Percentiles rank a stretch among this genome's conserved stretches.
phyloP scores from a whole-genome alignment of 2,329 filamentous ascomycete genomes.

The Pseudogymnoascus sp. region DNA sequence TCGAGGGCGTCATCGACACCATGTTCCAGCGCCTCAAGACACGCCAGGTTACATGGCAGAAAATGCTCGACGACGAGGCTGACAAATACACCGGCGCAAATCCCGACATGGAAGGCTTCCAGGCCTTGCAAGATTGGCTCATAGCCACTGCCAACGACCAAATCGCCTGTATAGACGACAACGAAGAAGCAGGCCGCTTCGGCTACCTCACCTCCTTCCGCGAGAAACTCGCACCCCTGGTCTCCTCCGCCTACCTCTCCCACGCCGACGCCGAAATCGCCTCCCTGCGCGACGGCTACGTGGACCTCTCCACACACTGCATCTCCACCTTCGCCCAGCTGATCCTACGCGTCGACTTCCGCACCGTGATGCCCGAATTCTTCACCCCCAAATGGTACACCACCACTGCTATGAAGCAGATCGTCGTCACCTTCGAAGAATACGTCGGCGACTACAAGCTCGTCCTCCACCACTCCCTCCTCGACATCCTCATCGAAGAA shows the following conservation, averaged over 20 bases:
- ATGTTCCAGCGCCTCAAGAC: conserved; percentile 83
- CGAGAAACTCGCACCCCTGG: conserved; percentile 70
- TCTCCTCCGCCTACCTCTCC: conserved; percentile 72
- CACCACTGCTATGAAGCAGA: conserved; percentile 80
- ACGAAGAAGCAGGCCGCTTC: conserved; percentile 62
- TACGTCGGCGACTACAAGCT: conserved; percentile 82
- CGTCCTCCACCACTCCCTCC: conserved; percentile 76
- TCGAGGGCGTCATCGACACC: conserved; percentile 89
- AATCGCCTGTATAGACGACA: conserved; percentile 95
- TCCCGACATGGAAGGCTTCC: conserved; percentile 56
- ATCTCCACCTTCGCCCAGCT: conserved; percentile 78
- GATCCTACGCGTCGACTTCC: conserved; percentile 87
- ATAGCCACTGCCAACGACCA: conserved; percentile 97
- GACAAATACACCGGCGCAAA: conserved; percentile 56
- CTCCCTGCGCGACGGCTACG: conserved; percentile 77
- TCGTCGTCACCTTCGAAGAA: conserved; percentile 90
- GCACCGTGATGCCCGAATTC: conserved; percentile 71
- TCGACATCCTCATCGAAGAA: conserved; percentile 89
- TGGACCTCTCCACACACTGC: conserved; percentile 90
- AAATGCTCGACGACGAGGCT: conserved; percentile 79
- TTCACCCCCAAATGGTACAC: conserved; percentile 89
- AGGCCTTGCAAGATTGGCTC: conserved; percentile 88
- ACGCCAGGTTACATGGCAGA: conserved; percentile 79
- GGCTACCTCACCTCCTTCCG: conserved; percentile 84
- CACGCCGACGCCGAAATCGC: conserved; percentile 65